Conservation (phyloP, 495 filamentous ascomycete species). For the Talaromyces nanjingensis region DNA sequence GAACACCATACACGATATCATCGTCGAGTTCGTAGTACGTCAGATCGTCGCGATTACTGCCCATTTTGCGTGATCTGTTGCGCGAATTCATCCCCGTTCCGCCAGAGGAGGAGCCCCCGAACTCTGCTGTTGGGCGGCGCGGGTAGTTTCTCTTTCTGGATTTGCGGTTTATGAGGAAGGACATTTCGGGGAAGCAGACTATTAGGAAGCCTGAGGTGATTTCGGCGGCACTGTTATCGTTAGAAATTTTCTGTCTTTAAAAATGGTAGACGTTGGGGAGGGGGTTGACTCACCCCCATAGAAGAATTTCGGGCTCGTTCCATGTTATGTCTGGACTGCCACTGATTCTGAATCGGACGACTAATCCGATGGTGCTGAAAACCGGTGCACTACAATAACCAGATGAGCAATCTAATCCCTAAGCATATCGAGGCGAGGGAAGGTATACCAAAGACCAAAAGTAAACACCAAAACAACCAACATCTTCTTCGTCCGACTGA, state of each 20-base stretch:
- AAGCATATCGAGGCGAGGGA: background rate
- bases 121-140: background rate
- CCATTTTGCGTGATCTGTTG: slow-evolving; percentile 1
- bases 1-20: slow-evolving; percentile 9
- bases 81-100: background rate
- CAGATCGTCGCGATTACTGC: background rate
- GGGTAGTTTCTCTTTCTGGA: background rate
- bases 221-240: slow-evolving; percentile 9
- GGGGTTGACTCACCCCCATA: slow-evolving; percentile 19
- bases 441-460: slow-evolving; percentile 20
- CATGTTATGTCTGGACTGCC: slow-evolving; percentile 18
- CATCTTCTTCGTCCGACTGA: slow-evolving; percentile 14
- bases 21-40: slow-evolving; percentile 10
- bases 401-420: background rate
- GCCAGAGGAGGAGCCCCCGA: background rate
- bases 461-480: slow-evolving; percentile 22
- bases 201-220: slow-evolving; percentile 9
- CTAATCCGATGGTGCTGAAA: slow-evolving; percentile 19
- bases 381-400: slow-evolving; percentile 15
- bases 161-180: slow-evolving; percentile 6
- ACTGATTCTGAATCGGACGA: slow-evolving; percentile 18
- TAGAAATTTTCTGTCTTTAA: background rate
- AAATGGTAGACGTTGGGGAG: background rate
- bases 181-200: slow-evolving; percentile 12
- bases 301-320: slow-evolving; percentile 18